phyloP scores from a whole-genome alignment of 2,329 filamentous ascomycete genomes.

The Penicillium thymicola region DNA sequence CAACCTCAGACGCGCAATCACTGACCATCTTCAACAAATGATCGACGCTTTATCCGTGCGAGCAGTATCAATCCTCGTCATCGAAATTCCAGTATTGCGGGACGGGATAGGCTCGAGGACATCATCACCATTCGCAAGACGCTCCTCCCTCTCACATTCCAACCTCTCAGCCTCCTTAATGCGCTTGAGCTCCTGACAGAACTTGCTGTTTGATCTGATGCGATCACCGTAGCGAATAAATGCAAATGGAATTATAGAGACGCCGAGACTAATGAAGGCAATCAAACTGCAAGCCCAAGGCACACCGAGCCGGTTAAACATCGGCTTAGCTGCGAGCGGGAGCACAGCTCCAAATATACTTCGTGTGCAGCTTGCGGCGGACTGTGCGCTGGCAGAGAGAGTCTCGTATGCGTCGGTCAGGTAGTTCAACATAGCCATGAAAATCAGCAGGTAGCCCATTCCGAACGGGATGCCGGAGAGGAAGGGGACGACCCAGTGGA shows the following conservation, averaged over 20 bases:
- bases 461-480: constrained; percentile 62
- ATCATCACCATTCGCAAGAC: constrained; percentile 1
- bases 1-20: not conserved
- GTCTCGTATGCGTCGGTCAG: constrained; percentile 65
- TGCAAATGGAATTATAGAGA: constrained; percentile 42
- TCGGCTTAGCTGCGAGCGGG: constrained; percentile 50
- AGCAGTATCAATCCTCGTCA: constrained; percentile 20
- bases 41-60: constrained; percentile 22
- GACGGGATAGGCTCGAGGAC: constrained; percentile 13
- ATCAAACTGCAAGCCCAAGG: constrained; percentile 44
- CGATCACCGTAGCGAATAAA: constrained; percentile 42
- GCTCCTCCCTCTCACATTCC: constrained; percentile 20
- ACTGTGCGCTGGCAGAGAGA: constrained; percentile 59
- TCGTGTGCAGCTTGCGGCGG: constrained; percentile 51
- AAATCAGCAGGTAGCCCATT: constrained; percentile 59
- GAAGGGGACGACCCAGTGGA: constrained; percentile 50
- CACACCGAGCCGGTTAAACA: constrained; percentile 44
- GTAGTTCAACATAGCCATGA: constrained; percentile 65
- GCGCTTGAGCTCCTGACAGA: constrained; percentile 41
- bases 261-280: constrained; percentile 39
- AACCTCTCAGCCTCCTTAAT: constrained; percentile 33
- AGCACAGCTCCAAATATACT: constrained; percentile 56
- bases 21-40: constrained; percentile 11
- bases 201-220: constrained; percentile 42
- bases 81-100: constrained; percentile 8